Conservation (phyloP, 306 rosid species). For the Cucumis melo region DNA sequence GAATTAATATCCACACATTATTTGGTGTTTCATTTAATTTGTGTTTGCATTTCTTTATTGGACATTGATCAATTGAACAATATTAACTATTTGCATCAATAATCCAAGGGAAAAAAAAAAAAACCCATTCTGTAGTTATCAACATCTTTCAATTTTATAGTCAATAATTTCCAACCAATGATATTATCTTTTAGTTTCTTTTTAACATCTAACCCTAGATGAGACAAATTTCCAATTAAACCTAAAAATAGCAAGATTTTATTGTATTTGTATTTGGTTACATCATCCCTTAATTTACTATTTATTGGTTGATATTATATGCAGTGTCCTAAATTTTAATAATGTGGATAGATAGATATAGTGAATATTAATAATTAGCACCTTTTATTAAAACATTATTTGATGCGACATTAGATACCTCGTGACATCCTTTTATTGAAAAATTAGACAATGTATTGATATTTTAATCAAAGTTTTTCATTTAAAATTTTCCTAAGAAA, state of each 20-base stretch:
- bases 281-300: not conserved
- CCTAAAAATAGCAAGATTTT: not conserved
- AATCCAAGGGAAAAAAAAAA: not conserved
- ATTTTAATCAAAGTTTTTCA: not conserved
- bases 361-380: not conserved
- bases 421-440: not conserved
- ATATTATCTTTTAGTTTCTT: not conserved
- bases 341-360: not conserved
- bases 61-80: not conserved
- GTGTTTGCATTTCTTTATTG: not conserved
- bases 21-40: no score
- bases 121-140: no score
- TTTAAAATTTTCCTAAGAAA: not conserved
- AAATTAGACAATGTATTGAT: not conserved
- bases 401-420: not conserved
- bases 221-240: not conserved
- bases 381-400: not conserved
- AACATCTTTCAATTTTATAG: not conserved
- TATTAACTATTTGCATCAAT: not conserved
- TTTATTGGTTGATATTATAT: not conserved
- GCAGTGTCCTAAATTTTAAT: not conserved
- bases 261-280: not conserved
- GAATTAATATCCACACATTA: not conserved
- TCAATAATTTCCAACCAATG: not conserved
- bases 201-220: not conserved